Base-by-base conservation (phyloP, 495 filamentous ascomycete genomes). In the Penicillium silybi region DNA sequence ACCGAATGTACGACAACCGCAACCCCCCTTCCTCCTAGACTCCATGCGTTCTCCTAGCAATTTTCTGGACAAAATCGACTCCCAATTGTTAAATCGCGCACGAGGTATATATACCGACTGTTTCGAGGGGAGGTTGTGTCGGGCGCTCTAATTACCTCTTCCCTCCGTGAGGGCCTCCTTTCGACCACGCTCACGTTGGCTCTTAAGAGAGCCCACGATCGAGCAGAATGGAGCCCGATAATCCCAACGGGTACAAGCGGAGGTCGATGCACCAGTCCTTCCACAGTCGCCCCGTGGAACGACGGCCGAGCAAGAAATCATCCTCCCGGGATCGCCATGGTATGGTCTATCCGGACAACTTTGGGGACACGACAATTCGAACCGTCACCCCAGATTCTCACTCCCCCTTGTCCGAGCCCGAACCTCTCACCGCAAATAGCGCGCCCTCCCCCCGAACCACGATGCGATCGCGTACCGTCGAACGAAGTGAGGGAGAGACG, bases 251-350 rank as follows among this genome's bases (percentile, higher is more conserved):
- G 38, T 67, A 57, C 49, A 71, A 73, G 53, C 68, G 74, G 56
- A 71, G 68, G 55, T 77, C 74, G 10, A 61, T 69, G 52, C 71
- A 73, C 45, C 72, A 76, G 41, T 68, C 67, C 39, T 44, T 66
- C 35, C 64, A 74, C 53, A 75, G 68, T 50, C 72, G 72, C 37
- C 69, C 71, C 19, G 68, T 79, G 57, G 73, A 79, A 63, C 69
- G 75, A 17, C 69, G 76, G 27, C 62, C 77, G 1, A 79, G 76
- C 65, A 81, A 79, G 53, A 78, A 80, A 53, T 75, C 76, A 16
- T 78, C 77, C 17, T 80, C 77, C 6, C 71, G 70, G 44, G 76
- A 79, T 49, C 74, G 76, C 27, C 75, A 78, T 60, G 77, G 75
- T 38, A 78, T 76, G 63, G 67, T 79, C 22, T 80, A 79, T 53